Evolutionary conservation across 495 filamentous ascomycete genomes (phyloP).

Genomic region (Aspergillus mulundensis): DNA sequence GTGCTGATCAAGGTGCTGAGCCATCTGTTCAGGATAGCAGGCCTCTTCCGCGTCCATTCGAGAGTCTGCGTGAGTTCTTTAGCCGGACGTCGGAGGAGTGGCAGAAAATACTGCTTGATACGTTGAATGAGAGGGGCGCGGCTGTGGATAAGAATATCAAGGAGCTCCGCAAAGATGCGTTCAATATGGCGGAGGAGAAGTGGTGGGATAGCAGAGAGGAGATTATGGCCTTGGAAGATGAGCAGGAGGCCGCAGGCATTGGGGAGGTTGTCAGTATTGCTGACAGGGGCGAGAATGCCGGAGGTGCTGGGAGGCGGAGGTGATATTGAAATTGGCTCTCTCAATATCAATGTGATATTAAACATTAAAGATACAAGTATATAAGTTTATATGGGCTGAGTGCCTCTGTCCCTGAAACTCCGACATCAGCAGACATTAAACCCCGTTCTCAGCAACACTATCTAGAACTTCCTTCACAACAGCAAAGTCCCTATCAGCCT

Average conservation of each 20-base stretch:
- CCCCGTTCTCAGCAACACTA: conserved; percentile 18
- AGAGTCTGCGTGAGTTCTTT: conserved; percentile 89
- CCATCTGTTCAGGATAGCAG: conserved; percentile 42
- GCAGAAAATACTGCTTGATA: conserved; percentile 78
- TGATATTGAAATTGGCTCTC: conserved; percentile 26
- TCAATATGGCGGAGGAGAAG: conserved; percentile 84
- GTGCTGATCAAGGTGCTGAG: conserved; percentile 49
- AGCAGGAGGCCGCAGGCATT: conserved; percentile 93
- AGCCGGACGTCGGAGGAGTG: conserved; percentile 80
- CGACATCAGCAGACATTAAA: neutral
- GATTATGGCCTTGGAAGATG: conserved; percentile 86
- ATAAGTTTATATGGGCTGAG: neutral
- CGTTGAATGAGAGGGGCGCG: conserved; percentile 54
- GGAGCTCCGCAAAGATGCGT: conserved; percentile 85
- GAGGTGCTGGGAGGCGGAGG: conserved; percentile 55
- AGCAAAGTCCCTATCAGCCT: conserved; percentile 34
- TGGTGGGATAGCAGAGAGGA: conserved; percentile 99
- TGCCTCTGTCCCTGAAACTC: neutral
- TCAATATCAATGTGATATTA: neutral
- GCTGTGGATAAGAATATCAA: conserved; percentile 64
- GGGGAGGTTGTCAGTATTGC: conserved; percentile 87
- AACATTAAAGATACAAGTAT: neutral
- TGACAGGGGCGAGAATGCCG: conserved; percentile 57
- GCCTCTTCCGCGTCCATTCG: conserved; percentile 73
- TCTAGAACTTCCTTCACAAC: conserved; percentile 36